Evolutionary conservation across 331 rosid genomes (phyloP).

Genomic region (Saraca asoca): DNA sequence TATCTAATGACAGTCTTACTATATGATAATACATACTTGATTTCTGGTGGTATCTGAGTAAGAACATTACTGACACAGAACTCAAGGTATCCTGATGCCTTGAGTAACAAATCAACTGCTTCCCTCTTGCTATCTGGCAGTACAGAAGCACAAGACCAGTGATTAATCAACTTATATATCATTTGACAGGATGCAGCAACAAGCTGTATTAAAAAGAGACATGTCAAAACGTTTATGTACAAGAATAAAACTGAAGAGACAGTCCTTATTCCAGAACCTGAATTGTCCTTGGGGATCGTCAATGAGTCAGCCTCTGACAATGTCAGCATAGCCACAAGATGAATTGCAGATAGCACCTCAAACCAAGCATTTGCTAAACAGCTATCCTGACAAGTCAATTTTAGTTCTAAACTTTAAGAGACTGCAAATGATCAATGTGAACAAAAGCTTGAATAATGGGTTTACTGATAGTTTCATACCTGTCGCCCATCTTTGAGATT

Average conservation of each 20-base stretch:
- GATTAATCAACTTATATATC: constrained; percentile 27
- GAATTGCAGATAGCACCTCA: constrained; percentile 73
- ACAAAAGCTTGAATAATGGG: neutral
- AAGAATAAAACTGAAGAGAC: constrained; percentile 69
- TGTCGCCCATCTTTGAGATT: constrained; percentile 57
- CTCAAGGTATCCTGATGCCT: constrained; percentile 76
- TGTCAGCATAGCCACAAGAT: constrained; percentile 79
- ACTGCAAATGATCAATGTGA: constrained; percentile 8
- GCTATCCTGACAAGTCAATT: constrained; percentile 58
- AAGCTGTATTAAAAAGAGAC: too few relatives aligned
- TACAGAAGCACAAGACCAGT: constrained; percentile 13
- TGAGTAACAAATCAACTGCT: constrained; percentile 74
- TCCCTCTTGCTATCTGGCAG: constrained; percentile 76
- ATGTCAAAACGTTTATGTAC: neutral
- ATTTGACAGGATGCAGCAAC: neutral
- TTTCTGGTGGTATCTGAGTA: constrained; percentile 64
- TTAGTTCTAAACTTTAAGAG: constrained; percentile 17
- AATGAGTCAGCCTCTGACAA: constrained; percentile 71
- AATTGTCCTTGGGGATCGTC: constrained; percentile 72
- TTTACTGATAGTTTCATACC: constrained; percentile 43
- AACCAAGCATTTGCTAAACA: constrained; percentile 68
- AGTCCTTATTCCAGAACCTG: constrained; percentile 69
- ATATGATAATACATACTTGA: constrained; percentile 47
- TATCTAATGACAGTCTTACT: constrained; percentile 4
- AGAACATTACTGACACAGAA: constrained; percentile 67